Conservation (phyloP, 2,329 filamentous ascomycete species). For the Trichoderma atrobrunneum region DNA sequence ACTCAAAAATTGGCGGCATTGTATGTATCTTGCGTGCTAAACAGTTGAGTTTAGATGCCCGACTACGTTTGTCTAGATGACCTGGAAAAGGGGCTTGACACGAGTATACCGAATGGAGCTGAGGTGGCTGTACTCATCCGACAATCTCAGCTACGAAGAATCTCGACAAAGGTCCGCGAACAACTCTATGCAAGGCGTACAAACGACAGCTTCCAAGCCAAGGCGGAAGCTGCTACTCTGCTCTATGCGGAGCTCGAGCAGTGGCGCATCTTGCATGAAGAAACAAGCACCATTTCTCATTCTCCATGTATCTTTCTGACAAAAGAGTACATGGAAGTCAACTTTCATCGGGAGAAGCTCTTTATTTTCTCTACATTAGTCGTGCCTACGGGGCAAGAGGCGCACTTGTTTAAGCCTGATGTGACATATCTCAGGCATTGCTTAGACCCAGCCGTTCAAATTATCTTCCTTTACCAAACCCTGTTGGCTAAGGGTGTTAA, state of each 20-base stretch:
- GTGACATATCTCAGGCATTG: conserved; percentile 13
- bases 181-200: neutral
- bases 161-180: neutral
- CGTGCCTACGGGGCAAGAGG: conserved; percentile 7
- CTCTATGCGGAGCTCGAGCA: neutral
- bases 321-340: conserved; percentile 15
- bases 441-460: conserved; percentile 13
- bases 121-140: neutral
- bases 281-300: neutral
- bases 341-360: conserved; percentile 13
- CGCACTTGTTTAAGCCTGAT: neutral
- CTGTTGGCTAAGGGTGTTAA: conserved; percentile 10
- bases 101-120: neutral
- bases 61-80: neutral
- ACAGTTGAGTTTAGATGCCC: neutral
- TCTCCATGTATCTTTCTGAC: conserved; percentile 13
- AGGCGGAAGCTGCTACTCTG: neutral
- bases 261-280: neutral
- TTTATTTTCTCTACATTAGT: conserved; percentile 16
- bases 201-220: neutral
- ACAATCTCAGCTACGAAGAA: neutral
- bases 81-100: neutral
- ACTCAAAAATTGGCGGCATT: neutral
- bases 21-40: neutral
- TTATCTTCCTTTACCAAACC: conserved; percentile 11